Base-by-base conservation (phyloP, 306 rosid genomes). In the Begonia fuchsioides region DNA sequence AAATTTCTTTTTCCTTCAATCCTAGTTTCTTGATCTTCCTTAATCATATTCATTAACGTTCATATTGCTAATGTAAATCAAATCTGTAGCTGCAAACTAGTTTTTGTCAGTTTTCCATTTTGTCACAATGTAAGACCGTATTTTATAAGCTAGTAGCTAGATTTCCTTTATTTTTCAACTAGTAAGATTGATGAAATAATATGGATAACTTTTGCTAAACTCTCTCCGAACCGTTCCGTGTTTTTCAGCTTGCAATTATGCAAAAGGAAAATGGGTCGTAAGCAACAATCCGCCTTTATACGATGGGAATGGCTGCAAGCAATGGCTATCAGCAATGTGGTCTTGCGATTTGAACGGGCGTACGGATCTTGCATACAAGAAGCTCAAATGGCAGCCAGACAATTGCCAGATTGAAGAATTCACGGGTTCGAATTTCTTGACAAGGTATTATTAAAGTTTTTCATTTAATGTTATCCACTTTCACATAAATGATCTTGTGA, bases 281-380 rank as follows among this genome's bases (percentile, higher is more conserved):
- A 92, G 85, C 56, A 67, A 65, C 51, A 64, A 50, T 49, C 72
- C 67, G 43, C 94, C 94, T 2, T 53, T 73, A 40, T 90, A 90
- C 82, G 81, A 85, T 49, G 92, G 98, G 43, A 67, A 69, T 56
- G 48, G 62, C 48, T 85, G 95, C 60, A 81, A 90, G 69, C 71
- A 70, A 54, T 90, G 95, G 95, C 68, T 90, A 65, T 81, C 95
- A 49, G 39, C 63, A 50, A 79, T 81, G 94, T 90, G 95, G 98
- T 66, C 98, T 8, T 90, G 95, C 64, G 79, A 92, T 72, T 57
- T 73, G 70, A 81, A 92, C 15, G 63, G 68, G 55, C 70, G 94
- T 19, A 65, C 80, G 14, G 82, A 85, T 75, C 82, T 90, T 68
- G 79, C 93, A 8, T 85, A 57, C 32, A 94, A 90, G 77, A 74